These are phyloP conservation scores for Avicennia marina DNA, from an alignment of 257 asterid genomes.

Conservation along the genomic window DNA sequence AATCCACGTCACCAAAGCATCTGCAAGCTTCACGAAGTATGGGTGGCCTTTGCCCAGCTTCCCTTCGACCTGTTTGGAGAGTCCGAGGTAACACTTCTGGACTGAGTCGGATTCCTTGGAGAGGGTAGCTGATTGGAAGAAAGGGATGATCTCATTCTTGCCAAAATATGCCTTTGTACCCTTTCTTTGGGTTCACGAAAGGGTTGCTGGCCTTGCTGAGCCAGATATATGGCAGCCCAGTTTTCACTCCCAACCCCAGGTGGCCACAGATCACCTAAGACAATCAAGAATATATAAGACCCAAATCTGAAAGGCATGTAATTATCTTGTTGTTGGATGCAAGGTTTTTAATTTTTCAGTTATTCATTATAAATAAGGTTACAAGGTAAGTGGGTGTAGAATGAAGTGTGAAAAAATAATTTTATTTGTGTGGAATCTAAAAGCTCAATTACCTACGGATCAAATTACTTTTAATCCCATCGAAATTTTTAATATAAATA, in stretches of 20 bases:
- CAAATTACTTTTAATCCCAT: too few species aligned
- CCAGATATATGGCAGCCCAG: slow-evolving; percentile 54
- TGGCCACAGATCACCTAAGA: slow-evolving; percentile 61
- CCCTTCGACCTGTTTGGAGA: slow-evolving; percentile 69
- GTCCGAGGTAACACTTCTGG: slow-evolving; percentile 72
- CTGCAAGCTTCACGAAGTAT: slow-evolving; percentile 68
- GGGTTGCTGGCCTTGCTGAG: slow-evolving; percentile 99
- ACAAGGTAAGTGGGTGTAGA: too few species aligned
- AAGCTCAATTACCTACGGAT: too few species aligned
- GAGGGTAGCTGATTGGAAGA: slow-evolving; percentile 61
- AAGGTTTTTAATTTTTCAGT: too few species aligned
- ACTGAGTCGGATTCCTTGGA: slow-evolving; percentile 71
- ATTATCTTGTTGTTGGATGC: too few species aligned
- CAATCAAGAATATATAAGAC: neutral
- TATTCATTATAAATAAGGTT: too few species aligned
- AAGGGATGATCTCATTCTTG: slow-evolving; percentile 92
- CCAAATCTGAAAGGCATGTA: too few species aligned
- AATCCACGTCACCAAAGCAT: slow-evolving; percentile 85
- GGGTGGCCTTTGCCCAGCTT: slow-evolving; percentile 70
- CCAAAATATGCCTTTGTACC: slow-evolving; percentile 92
- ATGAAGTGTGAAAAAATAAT: too few species aligned
- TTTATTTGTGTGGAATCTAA: too few species aligned
- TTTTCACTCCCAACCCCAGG: slow-evolving; percentile 50
- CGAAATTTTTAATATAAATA: too few species aligned
- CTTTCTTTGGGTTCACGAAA: slow-evolving; percentile 72